Conservation (phyloP, 2,329 filamentous ascomycete genomes). For the Ceratocystis harringtonii region DNA sequence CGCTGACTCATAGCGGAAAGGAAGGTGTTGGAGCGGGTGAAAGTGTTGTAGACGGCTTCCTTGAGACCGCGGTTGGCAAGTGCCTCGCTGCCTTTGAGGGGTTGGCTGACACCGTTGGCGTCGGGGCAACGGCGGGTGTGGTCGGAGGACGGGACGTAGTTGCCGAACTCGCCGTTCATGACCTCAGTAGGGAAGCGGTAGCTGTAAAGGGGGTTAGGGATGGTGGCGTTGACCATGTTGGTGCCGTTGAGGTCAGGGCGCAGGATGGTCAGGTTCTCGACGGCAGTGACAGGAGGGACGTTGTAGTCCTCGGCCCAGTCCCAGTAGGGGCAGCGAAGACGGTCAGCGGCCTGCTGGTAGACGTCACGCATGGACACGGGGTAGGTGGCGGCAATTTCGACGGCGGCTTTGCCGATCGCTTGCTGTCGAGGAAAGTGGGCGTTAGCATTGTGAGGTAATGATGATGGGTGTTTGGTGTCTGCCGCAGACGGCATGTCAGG, state of each 20-base stretch:
- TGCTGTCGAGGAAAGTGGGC: slow-evolving; percentile 28
- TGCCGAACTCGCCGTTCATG: slow-evolving; percentile 26
- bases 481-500: neutral
- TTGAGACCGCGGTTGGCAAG: slow-evolving; percentile 26
- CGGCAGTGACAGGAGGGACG: slow-evolving; percentile 30
- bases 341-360: slow-evolving; percentile 33
- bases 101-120: slow-evolving; percentile 25
- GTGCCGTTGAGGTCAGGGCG: slow-evolving; percentile 25
- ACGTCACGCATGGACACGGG: slow-evolving; percentile 22
- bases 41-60: slow-evolving; percentile 29
- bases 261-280: slow-evolving; percentile 27
- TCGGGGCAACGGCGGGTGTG: slow-evolving; percentile 27
- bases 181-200: slow-evolving; percentile 34
- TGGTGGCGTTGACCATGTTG: slow-evolving; percentile 20
- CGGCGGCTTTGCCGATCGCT: slow-evolving; percentile 33
- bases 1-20: slow-evolving; percentile 25
- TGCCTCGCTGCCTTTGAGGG: slow-evolving; percentile 26
- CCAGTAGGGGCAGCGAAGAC: slow-evolving; percentile 37
- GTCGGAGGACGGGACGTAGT: slow-evolving; percentile 23
- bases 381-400: slow-evolving; percentile 33
- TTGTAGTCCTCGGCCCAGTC: slow-evolving; percentile 34
- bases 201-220: slow-evolving; percentile 38
- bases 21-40: slow-evolving; percentile 27
- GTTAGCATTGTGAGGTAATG: neutral
- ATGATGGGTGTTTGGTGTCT: neutral